Conservation (phyloP, 257 asterid species). For the Mentha longifolia region DNA sequence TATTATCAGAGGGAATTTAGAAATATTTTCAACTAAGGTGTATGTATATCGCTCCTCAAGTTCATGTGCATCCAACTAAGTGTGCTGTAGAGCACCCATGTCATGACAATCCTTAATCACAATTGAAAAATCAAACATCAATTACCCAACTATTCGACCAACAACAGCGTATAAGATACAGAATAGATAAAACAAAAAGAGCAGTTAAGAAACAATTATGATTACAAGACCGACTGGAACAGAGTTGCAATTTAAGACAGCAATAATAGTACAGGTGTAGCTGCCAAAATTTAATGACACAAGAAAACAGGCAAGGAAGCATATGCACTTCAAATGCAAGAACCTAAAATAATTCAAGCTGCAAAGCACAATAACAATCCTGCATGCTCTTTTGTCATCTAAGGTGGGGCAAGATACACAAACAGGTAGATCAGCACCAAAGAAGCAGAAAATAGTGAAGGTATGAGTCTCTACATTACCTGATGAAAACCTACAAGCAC, state of each 20-base stretch:
- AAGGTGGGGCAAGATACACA: constrained; percentile 4
- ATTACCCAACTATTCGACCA: background rate
- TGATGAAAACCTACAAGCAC: constrained; percentile 82
- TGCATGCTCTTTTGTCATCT: background rate
- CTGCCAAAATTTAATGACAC: constrained; percentile 2
- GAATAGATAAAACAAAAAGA: background rate
- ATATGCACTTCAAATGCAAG: background rate
- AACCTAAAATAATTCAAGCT: background rate
- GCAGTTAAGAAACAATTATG: constrained; percentile 3
- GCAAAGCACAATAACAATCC: background rate
- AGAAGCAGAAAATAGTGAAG: constrained; percentile 7
- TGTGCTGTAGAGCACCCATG: background rate
- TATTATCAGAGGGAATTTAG: too few species aligned
- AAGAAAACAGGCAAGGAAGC: background rate
- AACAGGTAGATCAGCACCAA: background rate
- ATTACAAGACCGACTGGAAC: background rate
- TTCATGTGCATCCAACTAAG: background rate
- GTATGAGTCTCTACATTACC: constrained; percentile 52
- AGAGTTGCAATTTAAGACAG: background rate
- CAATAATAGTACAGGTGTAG: background rate
- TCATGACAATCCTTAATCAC: background rate
- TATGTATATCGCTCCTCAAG: background rate
- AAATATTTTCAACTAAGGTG: background rate
- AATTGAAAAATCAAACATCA: background rate
- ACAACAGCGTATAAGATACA: background rate